Evolutionary conservation across 2,329 filamentous ascomycete genomes (phyloP), one percentile per base, ranked within the genome.

Genomic region (Calonectria hongkongensis): DNA sequence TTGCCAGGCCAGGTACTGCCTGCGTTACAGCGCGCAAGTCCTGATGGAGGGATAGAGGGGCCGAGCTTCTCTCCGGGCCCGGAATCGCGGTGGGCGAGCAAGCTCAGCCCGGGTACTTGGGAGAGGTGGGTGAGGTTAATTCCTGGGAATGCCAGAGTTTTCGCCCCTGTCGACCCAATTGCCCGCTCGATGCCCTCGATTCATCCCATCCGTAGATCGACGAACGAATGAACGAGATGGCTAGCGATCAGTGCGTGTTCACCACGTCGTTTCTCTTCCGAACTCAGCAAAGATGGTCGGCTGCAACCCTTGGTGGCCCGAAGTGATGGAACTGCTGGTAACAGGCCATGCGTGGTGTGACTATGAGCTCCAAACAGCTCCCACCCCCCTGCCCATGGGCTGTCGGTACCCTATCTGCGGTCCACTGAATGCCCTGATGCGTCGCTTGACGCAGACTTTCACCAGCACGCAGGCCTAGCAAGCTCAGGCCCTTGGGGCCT

Each of bases 341-440:
- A 79, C 77, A 79, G 77, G 78, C 76, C 78, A 80, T 72, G 69
- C 67, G 74, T 80, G 78, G 78, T 80, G 78, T 78, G 78, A 80
- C 76, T 73, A 63, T 68, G 75, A 76, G 77, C 76, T 78, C 68
- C 45, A 66, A 76, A 78, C 71, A 76, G 72, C 75, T 67, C 67
- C 70, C 72, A 63, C 71, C 58, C 74, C 76, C 75, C 62, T 16
- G 68, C 66, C 64, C 76, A 73, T 79, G 76, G 76, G 69, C 75
- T 78, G 76, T 79, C 78, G 48, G 58, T 39, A 71, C 51, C 47
- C 51, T 60, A 62, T 58, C 30, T 72, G 73, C 73, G 72, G 58
- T 68, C 71, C 66, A 72, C 77, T 72, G 70, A 77, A 72, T 68
- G 69, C 75, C 71, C 66, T 54, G 58, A 62, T 73, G 25, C 64